Evolutionary conservation across 192 early-diverging fungal genomes (phyloP), one percentile per base, ranked within the genome.

Genomic region (Linnemannia elongata): DNA sequence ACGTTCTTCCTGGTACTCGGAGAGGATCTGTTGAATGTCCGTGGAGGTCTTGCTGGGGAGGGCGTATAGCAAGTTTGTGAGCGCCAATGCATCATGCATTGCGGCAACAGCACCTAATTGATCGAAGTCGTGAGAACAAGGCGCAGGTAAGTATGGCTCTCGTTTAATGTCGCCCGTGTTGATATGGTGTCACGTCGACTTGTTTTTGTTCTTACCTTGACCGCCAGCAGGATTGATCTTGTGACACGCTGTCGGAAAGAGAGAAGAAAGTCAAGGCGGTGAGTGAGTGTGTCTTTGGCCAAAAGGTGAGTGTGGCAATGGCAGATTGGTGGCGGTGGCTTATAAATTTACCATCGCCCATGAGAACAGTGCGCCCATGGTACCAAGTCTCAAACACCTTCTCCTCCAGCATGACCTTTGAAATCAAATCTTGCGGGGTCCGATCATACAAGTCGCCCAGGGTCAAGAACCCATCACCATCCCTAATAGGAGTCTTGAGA

Each of bases 381-480:
- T 69, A 22, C 69, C 69, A 69, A 0, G 69, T 69, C 69, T 69
- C 38, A 39, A 69, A 69, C 15, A 69, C 69, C 69, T 69, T 69
- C 24, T 57, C 55, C 8, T 57, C 55, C 6, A 57, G 55, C 55
- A 57, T 57, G 24, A 57, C 55, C 35, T 69, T 69, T 10, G 69
- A 69, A 30, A 69, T 38, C 4, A 38, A 36, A 4, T 69, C n/a
- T 6, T 35, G 30, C 17, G 69, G 69, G 2, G 69, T 69, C 10
- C 13, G 3, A 5, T 69, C 69, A 39, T 38, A 35, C 13, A 69
- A 39, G 13, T 35, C 38, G 3, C 69, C 69, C 17, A 69, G 35
- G 0, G 69, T 69, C 27, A 44, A 13, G 12, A 6, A 30, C 38
- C 20, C 8, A n/a, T 57, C 27, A 17, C 35, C 69, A 20, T 20